These are phyloP conservation scores for Myochromella boudieri DNA, from an alignment of 768 basidiomycete genomes.

Conservation along the genomic window DNA sequence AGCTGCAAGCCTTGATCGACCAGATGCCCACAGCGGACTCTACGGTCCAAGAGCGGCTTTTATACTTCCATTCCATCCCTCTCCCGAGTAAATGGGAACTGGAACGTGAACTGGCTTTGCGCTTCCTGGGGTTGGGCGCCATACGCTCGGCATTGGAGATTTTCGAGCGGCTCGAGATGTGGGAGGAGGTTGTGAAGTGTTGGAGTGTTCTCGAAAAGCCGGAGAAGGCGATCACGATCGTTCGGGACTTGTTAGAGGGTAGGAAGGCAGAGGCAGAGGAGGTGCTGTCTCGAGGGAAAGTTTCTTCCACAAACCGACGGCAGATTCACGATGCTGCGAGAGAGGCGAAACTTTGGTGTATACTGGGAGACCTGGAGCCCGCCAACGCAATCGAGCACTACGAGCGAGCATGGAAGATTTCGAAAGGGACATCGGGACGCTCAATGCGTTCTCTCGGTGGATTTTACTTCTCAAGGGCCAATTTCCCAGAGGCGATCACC, in stretches of 20 bases:
- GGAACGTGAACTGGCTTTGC: conserved; percentile 84
- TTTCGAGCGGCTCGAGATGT: conserved; percentile 95
- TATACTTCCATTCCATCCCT: conserved; percentile 76
- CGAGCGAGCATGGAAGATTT: conserved; percentile 80
- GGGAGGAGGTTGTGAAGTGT: conserved; percentile 94
- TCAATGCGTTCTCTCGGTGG: conserved; percentile 93
- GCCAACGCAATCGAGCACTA: conserved; percentile 73
- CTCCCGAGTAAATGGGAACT: conserved; percentile 93
- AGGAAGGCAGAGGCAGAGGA: conserved; percentile 79
- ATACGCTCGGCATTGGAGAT: conserved; percentile 90
- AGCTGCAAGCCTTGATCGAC: conserved; percentile 93
- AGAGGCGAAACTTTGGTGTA: conserved; percentile 92
- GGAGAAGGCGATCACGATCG: conserved; percentile 77
- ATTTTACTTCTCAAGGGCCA: conserved; percentile 67
- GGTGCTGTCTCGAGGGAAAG: conserved; percentile 63
- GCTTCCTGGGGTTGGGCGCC: conserved; percentile 85
- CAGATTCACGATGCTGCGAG: conserved; percentile 59
- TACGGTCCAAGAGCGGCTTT: conserved; percentile 66
- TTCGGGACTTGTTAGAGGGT: conserved; percentile 84
- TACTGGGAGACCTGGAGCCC: conserved; percentile 89
- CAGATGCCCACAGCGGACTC: conserved; percentile 94
- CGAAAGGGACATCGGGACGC: conserved; percentile 76
- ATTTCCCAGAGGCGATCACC: conserved; percentile 60
- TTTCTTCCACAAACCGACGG: conserved; percentile 39
- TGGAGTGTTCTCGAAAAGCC: conserved; percentile 78